Base-by-base conservation (phyloP, 495 filamentous ascomycete genomes). In the Halenospora varia region DNA sequence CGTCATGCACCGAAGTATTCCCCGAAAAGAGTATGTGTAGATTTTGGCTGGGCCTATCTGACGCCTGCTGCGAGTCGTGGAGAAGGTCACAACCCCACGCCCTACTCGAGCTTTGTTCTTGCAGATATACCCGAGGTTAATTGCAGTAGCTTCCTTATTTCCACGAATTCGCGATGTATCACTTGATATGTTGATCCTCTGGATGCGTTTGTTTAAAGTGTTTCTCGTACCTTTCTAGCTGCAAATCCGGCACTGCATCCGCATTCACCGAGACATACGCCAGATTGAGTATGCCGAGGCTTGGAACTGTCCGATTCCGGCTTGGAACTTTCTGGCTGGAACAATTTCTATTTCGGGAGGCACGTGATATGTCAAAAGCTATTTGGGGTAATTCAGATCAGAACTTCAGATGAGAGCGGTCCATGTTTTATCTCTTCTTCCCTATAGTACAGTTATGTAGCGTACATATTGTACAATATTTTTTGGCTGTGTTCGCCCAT, bases 401-500 rank as follows among this genome's bases (percentile, higher is more conserved):
- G 29, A 35, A 13, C 29, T 35, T 35, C 29, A 35, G 29, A 35
- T 4, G 13, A 35, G 29, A 35, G 29, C 13, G 13, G 29, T 35
- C 29, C 4, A 6, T 4, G 13, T 35, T 35, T 13, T 35, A 6
- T 35, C 29, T 35, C 13, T 13, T 35, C 13, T 35, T 35, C 29
- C 13, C 4, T 35, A 35, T 35, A 6, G 29, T 35, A 35, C 29
- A 35, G 13, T 35, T 35, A 4, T 13, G 13, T 6, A 35, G 29
- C 29, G 29, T 35, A 35, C 29, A 35, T 44, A 39, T 17, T 41
- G 40, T 54, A 46, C 51, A 53, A 48, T 40, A n/a, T 24, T 48
- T 20, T 54, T 9, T 57, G 25, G 15, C 23, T 45, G 17, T 25
- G 13, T 25, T 23, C 29, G 25, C 25, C 19, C 15, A 10, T 23